Evolutionary conservation across 2,329 filamentous ascomycete genomes (phyloP).

Genomic region (Aspergillus pseudoterreus): DNA sequence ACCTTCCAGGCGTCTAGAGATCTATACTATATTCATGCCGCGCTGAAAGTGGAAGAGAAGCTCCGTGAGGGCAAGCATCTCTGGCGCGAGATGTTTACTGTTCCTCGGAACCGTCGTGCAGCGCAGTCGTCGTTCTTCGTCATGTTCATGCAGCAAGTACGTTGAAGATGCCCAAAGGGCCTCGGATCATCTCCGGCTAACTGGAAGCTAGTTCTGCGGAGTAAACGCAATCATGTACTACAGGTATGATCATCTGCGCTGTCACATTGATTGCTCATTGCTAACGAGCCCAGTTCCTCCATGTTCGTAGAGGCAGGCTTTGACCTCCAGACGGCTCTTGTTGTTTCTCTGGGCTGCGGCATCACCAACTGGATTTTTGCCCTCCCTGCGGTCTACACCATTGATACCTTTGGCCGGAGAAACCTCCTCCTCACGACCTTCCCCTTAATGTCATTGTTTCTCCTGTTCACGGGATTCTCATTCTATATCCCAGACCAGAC

Average conservation of each 20-base stretch:
- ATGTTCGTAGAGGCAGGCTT: slow-evolving; percentile 26
- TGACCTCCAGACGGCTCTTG: slow-evolving; percentile 48
- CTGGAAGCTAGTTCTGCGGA: slow-evolving; percentile 38
- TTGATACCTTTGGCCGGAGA: slow-evolving; percentile 65
- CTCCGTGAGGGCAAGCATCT: slow-evolving; percentile 50
- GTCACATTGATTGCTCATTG: too few relatives aligned
- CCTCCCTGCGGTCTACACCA: slow-evolving; percentile 61
- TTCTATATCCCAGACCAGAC: slow-evolving; percentile 47
- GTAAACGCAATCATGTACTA: slow-evolving; percentile 59
- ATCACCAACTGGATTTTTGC: slow-evolving; percentile 64
- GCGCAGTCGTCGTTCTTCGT: slow-evolving; percentile 59
- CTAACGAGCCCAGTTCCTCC: slow-evolving; percentile 39
- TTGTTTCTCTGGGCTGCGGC: slow-evolving; percentile 58
- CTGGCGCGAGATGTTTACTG: slow-evolving; percentile 51
- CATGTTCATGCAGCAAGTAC: slow-evolving; percentile 64
- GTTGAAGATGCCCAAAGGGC: not conserved
- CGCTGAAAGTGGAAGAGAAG: slow-evolving; percentile 58
- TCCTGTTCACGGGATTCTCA: slow-evolving; percentile 52
- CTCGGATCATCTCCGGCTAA: not conserved
- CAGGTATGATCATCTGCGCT: too few relatives aligned
- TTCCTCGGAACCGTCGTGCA: slow-evolving; percentile 61
- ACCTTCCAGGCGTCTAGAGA: slow-evolving; percentile 45
- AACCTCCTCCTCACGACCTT: slow-evolving; percentile 63
- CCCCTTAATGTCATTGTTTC: slow-evolving; percentile 56
- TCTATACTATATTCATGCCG: slow-evolving; percentile 46